phyloP scores from a whole-genome alignment of 306 rosid genomes.

The Argentina anserina region DNA sequence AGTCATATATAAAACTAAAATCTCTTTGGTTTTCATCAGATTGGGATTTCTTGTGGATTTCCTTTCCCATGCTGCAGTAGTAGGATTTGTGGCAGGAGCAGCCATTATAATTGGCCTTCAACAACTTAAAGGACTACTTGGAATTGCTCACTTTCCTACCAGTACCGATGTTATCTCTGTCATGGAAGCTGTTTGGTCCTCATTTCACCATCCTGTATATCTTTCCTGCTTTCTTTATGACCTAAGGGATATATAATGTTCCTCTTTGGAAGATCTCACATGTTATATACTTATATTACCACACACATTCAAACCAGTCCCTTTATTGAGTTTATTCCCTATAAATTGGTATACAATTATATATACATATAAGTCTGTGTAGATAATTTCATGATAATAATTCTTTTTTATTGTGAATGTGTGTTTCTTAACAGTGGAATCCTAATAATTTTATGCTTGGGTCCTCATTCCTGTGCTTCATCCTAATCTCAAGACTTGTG shows the following conservation, averaged over 20 bases:
- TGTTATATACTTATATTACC: neutral
- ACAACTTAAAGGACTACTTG: slow-evolving; percentile 69
- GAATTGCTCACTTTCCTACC: slow-evolving; percentile 55
- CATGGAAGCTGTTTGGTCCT: slow-evolving; percentile 41
- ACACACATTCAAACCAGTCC: neutral
- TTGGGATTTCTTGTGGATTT: slow-evolving; percentile 73
- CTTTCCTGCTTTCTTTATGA: slow-evolving; percentile 7
- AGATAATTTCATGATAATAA: neutral
- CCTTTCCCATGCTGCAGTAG: slow-evolving; percentile 65
- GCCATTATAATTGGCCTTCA: slow-evolving; percentile 79
- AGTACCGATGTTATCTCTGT: slow-evolving; percentile 69
- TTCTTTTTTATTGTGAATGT: neutral
- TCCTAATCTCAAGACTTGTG: slow-evolving; percentile 54
- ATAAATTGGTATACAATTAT: neutral
- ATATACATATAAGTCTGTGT: too few species aligned
- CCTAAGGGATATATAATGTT: neutral
- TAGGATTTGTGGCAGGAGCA: slow-evolving; percentile 75
- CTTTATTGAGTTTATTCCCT: too few species aligned
- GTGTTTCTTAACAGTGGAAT: slow-evolving; percentile 51
- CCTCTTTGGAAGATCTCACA: neutral
- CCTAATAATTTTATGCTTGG: slow-evolving; percentile 65
- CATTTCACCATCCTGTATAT: slow-evolving; percentile 46
- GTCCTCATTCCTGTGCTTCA: slow-evolving; percentile 59
- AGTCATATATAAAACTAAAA: neutral
- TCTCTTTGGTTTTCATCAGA: slow-evolving; percentile 29